Evolutionary conservation across 495 filamentous ascomycete species (phyloP), one percentile per base, ranked within the genome.

Genomic region (Hypoxylon lienhwacheense): DNA sequence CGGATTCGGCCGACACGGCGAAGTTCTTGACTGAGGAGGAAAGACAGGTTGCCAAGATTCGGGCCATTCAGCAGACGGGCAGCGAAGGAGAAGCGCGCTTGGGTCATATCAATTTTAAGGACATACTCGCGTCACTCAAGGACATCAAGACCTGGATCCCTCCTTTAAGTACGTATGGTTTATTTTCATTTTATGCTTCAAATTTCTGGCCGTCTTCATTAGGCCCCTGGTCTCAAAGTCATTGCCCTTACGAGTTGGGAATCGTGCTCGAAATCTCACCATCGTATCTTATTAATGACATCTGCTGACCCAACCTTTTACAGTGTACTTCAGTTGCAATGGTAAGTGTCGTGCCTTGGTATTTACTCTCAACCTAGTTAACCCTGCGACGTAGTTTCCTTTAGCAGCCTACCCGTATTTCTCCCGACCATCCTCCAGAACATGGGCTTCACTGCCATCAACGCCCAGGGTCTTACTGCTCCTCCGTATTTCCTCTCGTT

Each of bases 391-490:
- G 11, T 11, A 67, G 76, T 82, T 34, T 77, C 85, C 48, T 95
- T 91, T 69, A 84, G 86, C n/a, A 90, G 87, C 4, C 79, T 96
- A 5, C 88, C 90, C 0, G 87, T 92, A 2, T 96, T 93, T 64
- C 76, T 96, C 1, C 90, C 90, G 0, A 86, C 86, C 7, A 90
- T 95, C 64, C 75, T 91, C 8, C 75, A 81, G 40, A 79, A 85
- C 35, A 90, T 92, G 86, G 89, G 89, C 10, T 91, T 85, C 69
- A 82, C 77, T 6, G 67, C 77, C 12, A 80, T 91, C 47, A 76
- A 86, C 48, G 82, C 89, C 1, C 90, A 96, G 66, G 89, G 87
- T 0, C 83, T 95, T 21, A 87, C 85, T 8, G 87, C 88, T 0
- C 90, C 89, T 2, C 88, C 89, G 0, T 95, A 88, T 71, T 85